Base-by-base conservation (phyloP, 1,284 basidiomycete genomes). In the Tylopilus orsonianus region DNA sequence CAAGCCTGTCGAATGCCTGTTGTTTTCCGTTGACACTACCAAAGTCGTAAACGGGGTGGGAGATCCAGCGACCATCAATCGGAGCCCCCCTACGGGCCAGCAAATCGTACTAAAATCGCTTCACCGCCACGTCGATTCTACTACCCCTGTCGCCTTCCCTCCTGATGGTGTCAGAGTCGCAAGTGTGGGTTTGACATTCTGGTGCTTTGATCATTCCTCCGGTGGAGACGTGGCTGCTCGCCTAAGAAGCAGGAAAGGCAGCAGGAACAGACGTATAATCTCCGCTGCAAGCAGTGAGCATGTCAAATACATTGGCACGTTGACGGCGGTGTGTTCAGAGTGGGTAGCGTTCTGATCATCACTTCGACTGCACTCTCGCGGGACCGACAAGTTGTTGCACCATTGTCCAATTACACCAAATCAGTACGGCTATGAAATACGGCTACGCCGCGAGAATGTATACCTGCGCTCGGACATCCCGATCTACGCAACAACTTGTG, bases 11-110 rank as follows among this genome's bases (percentile, higher is more conserved):
- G 30, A 38, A n/a, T 46, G 32, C n/a, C 24, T 53, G 4, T 13
- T 23, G 2, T 50, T 52, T 14, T 29, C 48, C 10, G n/a, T 8
- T 10, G 39, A 46, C 30, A 29, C 43, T 5, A 16, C 39, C 8
- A 14, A 10, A n/a, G 20, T 50, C 26, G 43, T 23, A 10, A 52
- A 48, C 20, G 48, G 48, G 7, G 14, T 39, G 12, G 44, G 30
- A 1, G 50, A 52, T 20, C 30, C 26, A 23, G 41, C 40, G 5
- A 32, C 46, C 20, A 14, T 13, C 73, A 62, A 32, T 64, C 66
- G 46, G 49, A 16, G 32, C n/a, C 33, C 36, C 23, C 33, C 33
- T 5, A 33, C 42, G 23, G 33, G 33, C 26, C 37, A 51, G 6
- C 32, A 3, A 1, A 18, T 50, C 18, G 41, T n/a, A n/a, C n/a